phyloP scores from a whole-genome alignment of 805 yeast genomes.

The Spathaspora girioi region DNA sequence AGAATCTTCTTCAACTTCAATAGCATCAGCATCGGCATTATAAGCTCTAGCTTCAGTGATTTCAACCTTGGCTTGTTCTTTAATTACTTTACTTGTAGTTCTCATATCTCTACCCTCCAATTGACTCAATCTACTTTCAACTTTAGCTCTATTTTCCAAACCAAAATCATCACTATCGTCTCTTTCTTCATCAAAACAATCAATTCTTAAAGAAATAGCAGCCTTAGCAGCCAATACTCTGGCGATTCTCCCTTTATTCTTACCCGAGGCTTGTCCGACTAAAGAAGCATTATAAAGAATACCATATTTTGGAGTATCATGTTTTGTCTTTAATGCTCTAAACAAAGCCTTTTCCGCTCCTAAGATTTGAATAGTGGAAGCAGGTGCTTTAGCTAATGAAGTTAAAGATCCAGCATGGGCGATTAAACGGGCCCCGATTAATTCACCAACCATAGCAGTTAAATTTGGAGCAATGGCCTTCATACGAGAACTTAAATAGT shows the following conservation, averaged over 20 bases:
- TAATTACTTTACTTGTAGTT: constrained; percentile 78
- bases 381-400: constrained; percentile 96
- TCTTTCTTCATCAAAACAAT: constrained; percentile 95
- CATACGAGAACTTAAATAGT: constrained; percentile 91
- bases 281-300: constrained; percentile 93
- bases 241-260: constrained; percentile 98
- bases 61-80: constrained; percentile 83
- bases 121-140: constrained; percentile 90
- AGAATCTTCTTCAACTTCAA: constrained; percentile 21
- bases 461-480: constrained; percentile 98
- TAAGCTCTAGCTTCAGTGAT: constrained; percentile 82
- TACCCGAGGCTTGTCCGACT: constrained; percentile 97
- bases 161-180: constrained; percentile 95
- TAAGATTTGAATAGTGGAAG: constrained; percentile 95
- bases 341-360: constrained; percentile 99
- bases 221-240: constrained; percentile 98
- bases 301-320: constrained; percentile 98
- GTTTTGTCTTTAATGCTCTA: constrained; percentile 97
- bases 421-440: constrained; percentile 96
- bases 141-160: constrained; percentile 83
- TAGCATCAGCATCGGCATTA: constrained; percentile 92
- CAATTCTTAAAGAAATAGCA: constrained; percentile 93
- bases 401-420: constrained; percentile 96
- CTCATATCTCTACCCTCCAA: constrained; percentile 96
- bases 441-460: constrained; percentile 93